Base-by-base conservation (phyloP, 371 early-diverging fungal species). In the Mucor irregularis region DNA sequence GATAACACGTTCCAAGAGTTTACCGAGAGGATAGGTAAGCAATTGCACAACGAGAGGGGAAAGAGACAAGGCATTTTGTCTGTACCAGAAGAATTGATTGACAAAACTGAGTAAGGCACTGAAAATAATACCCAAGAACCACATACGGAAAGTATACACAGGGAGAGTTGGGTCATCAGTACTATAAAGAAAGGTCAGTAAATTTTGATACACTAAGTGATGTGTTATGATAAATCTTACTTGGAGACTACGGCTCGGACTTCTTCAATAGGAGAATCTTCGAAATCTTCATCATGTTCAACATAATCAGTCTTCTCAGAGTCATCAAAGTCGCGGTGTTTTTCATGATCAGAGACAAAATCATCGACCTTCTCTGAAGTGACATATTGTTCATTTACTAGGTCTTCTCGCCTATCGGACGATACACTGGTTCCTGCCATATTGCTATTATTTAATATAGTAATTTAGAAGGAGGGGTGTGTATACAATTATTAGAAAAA, bases 51-150 rank as follows among this genome's bases (percentile, higher is more conserved):
- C 84, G 62, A 62, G 83, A 58, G 61, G 81, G 39, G 69, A 80
- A 56, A 55, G 59, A 62, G 43, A 43, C 56, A 78, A 58, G 22
- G 75, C 60, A 37, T 84, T 86, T 42, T 82, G 76, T 52, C 90
- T 81, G 64, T 84, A 88, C 70, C 81, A 88, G 70, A 89, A 90
- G 71, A 91, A 87, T 60, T 89, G 87, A 71, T 90, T 91, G 61
- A 86, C 80, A 56, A 87, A 83, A 13, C 83, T 73, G 17, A 90
- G 66, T 9, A 74, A 53, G 29, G 76, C 65, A 26, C 76, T 76
- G 61, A 87, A 88, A 49, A 89, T 48, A 13, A 86, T 54, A 22
- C 88, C 90, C 9, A 93, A 68, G 11, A 82, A 64, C 74, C 83
- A 83, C 60, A 90, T 83, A 53, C 94, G 85, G 66, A 90, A 87